Base-by-base conservation (phyloP, 805 yeast species). In the Candida alai region DNA sequence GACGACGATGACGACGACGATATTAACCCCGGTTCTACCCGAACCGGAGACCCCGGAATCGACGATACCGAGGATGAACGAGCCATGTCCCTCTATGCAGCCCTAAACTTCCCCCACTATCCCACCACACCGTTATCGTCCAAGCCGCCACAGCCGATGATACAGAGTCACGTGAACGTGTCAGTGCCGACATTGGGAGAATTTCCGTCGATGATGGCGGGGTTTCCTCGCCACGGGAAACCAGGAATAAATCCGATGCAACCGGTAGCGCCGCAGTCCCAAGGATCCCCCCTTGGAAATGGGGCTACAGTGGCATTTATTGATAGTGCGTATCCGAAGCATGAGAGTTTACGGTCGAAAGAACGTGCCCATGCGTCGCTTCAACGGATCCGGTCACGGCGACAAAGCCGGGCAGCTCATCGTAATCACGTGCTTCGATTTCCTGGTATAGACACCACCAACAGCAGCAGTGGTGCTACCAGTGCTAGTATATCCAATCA, bases 341-440 rank as follows among this genome's bases (percentile, higher is more conserved):
- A 29, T 12, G 61, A 59, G 13, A 50, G 42, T 21, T 33, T 57
- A 6, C 58, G 78, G 35, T 74, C 83, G 1, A 61, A 67, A 23
- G 84, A 76, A 43, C 60, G 84, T 43, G 84, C 85, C 0, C 79
- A 77, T 46, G 84, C 84, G 0, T 78, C 84, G 0, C 48, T 79
- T 13, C 65, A 73, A 36, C 60, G 86, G 52, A 78, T 78, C 69
- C 65, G 72, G 38, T 73, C 74, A 26, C 63, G 84, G 39, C 58
- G 84, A 35, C 70, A 70, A 51, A 71, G 77, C 40, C 74, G 70
- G 45, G 40, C 68, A 49, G 40, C 46, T 2, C 45, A 60, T 34
- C 58, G 54, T 32, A 45, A 53, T 6, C 56, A 46, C 51, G 41
- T 51, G 9, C 40, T 54, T 31, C 45, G 43, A 24, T 31, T 56